Percentiles rank a stretch among this genome's conserved stretches.
These are phyloP conservation scores for Suhomyces canberraensis DNA, from an alignment of 805 yeast genomes.

Conservation along the genomic window DNA sequence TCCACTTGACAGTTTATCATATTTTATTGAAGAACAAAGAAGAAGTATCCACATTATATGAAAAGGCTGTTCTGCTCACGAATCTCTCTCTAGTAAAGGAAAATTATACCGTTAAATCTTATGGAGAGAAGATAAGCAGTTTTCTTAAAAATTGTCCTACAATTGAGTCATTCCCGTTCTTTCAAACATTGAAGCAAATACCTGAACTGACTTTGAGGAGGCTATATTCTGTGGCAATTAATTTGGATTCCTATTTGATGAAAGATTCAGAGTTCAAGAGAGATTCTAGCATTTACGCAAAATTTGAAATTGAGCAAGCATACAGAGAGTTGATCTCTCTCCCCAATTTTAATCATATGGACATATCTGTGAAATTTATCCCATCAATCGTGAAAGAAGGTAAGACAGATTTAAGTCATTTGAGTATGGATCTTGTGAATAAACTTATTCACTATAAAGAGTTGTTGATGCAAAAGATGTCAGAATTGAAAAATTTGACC, in stretches of 20 bases:
- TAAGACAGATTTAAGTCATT: neutral
- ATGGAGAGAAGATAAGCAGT: neutral
- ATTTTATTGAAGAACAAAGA: conserved; percentile 4
- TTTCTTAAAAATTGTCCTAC: neutral
- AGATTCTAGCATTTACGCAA: neutral
- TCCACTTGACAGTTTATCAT: conserved; percentile 6
- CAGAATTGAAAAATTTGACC: conserved; percentile 1
- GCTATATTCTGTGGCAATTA: neutral
- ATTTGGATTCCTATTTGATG: neutral
- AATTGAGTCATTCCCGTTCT: neutral
- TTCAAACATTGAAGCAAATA: neutral
- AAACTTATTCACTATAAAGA: conserved; percentile 16
- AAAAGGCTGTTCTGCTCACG: conserved; percentile 1
- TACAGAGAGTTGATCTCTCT: neutral
- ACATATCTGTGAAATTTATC: conserved; percentile 6
- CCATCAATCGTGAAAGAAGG: conserved; percentile 10
- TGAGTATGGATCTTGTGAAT: conserved; percentile 12
- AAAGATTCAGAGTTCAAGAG: neutral
- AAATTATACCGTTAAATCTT: neutral
- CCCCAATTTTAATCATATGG: conserved; percentile 2
- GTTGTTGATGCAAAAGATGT: conserved; percentile 3
- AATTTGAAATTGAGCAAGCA: neutral
- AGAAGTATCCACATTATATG: conserved; percentile 1
- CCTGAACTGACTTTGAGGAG: neutral
- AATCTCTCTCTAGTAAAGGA: neutral